Conservation (phyloP, 1,284 basidiomycete genomes). For the Phenoliferia sp. region DNA sequence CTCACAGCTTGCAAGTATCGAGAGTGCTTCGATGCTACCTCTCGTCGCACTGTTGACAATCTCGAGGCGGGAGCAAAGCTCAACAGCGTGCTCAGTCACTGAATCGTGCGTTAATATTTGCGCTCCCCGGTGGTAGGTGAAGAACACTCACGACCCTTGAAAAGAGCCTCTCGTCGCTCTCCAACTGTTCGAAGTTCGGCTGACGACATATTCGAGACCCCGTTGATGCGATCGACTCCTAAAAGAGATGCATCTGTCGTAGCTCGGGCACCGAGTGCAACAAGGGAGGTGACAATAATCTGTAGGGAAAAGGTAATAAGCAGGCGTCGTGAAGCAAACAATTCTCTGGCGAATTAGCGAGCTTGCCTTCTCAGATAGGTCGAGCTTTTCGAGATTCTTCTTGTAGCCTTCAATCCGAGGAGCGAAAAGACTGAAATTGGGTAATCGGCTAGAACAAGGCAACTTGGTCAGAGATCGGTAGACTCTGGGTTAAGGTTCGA, state of each 20-base stretch:
- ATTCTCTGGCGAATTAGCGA: too few species aligned
- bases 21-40: not conserved
- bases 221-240: not conserved
- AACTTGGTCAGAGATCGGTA: not conserved
- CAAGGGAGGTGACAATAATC: not conserved
- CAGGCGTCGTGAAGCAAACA: not conserved
- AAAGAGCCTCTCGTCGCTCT: not conserved
- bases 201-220: not conserved
- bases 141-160: not conserved
- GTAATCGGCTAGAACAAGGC: not conserved
- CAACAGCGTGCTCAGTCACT: not conserved
- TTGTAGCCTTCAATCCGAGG: not conserved
- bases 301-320: not conserved
- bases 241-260: not conserved
- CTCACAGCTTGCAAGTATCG: not conserved
- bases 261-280: not conserved
- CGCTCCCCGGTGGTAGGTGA: not conserved
- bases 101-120: too few species aligned
- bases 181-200: not conserved
- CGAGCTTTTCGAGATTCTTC: not conserved
- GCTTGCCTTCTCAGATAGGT: not conserved
- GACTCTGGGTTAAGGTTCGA: not conserved
- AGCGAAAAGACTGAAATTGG: not conserved
- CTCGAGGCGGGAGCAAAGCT: not conserved
- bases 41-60: not conserved